phyloP scores from a whole-genome alignment of 257 asterid species.

The Penstemon newberryi region DNA sequence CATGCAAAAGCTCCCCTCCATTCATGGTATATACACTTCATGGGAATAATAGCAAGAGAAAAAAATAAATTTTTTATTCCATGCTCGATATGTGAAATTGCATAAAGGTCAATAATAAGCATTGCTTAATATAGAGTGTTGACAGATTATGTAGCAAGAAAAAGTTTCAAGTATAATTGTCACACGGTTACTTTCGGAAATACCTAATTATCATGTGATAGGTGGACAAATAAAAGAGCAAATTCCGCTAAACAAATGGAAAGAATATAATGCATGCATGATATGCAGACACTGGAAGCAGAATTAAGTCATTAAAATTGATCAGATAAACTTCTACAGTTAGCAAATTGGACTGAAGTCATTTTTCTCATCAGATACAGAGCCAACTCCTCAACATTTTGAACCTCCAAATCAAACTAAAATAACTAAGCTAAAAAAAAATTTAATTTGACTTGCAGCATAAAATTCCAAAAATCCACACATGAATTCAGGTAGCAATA shows the following conservation, averaged over 20 bases:
- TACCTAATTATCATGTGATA: not conserved
- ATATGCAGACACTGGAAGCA: not conserved
- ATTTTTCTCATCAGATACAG: not conserved
- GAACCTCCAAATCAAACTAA: not conserved
- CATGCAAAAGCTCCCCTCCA: conserved; percentile 73
- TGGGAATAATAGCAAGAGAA: conserved; percentile 4
- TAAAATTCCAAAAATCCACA: not conserved
- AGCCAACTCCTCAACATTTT: not conserved
- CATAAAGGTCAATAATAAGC: not conserved
- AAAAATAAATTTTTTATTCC: not conserved
- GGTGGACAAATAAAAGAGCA: not conserved
- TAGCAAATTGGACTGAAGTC: not conserved
- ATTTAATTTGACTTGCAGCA: not conserved
- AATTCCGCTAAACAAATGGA: not conserved
- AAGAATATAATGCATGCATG: not conserved
- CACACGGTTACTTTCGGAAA: not conserved
- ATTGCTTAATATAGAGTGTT: not conserved
- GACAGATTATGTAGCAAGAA: not conserved
- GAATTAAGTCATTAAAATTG: not conserved
- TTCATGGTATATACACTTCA: conserved; percentile 83
- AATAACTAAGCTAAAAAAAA: not conserved
- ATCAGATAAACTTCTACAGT: not conserved
- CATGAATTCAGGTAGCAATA: not conserved
- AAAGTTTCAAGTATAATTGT: not conserved
- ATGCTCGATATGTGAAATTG: not conserved